Evolutionary conservation across 768 basidiomycete species (phyloP).

Genomic region (Mycena venus): DNA sequence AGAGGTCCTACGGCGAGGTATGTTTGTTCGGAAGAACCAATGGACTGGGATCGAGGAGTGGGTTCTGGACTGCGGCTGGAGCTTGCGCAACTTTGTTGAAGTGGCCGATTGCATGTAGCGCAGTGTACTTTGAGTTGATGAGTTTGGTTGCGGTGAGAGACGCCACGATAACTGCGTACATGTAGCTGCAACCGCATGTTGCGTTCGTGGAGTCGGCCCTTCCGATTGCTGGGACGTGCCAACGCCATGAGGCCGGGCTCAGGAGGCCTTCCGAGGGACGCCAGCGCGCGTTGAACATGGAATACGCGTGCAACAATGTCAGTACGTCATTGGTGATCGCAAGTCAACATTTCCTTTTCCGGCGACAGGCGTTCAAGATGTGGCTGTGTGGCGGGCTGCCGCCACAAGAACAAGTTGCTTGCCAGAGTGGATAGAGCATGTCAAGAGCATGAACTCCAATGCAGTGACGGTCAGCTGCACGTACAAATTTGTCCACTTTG

Average conservation of each 20-base stretch:
- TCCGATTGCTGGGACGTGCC: constrained; percentile 19
- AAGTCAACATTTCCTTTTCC: constrained; percentile 1
- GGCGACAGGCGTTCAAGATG: neutral
- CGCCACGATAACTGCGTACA: constrained; percentile 15
- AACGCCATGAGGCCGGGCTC: constrained; percentile 6
- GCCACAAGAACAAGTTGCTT: no score
- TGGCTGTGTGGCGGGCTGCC: no score
- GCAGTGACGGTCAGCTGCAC: no score
- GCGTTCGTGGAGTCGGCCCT: constrained; percentile 17
- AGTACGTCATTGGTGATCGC: constrained; percentile 1
- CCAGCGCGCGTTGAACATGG: constrained; percentile 19
- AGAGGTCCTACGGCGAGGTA: constrained; percentile 74
- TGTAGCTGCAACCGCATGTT: constrained; percentile 30
- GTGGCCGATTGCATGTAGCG: constrained; percentile 30
- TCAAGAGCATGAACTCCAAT: neutral
- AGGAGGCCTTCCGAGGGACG: neutral
- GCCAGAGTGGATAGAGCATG: no score
- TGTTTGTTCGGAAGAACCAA: constrained; percentile 83
- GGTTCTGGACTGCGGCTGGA: constrained; percentile 37
- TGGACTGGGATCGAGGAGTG: constrained; percentile 62
- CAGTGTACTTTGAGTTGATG: neutral
- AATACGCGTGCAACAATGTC: neutral
- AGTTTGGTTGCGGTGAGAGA: neutral
- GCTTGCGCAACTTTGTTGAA: constrained; percentile 44
- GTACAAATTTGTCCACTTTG: no score